These are phyloP conservation scores for Aspergillus terreus DNA, from an alignment of 2,329 filamentous ascomycete species.

Conservation along the genomic window DNA sequence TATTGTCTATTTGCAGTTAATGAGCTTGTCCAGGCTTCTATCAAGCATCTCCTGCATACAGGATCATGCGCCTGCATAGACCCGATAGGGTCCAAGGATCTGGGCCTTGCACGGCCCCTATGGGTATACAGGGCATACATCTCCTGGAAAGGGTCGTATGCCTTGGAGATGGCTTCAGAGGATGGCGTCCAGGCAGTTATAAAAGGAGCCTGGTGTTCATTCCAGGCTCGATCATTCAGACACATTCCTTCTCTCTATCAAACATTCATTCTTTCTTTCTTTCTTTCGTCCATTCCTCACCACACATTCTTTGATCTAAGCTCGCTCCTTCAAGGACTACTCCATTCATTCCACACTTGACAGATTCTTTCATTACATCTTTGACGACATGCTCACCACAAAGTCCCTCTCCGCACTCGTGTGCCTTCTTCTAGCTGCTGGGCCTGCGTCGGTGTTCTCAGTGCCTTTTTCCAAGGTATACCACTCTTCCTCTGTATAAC, in stretches of 20 bases:
- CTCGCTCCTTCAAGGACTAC: neutral
- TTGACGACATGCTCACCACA: slow-evolving; percentile 21
- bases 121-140: neutral
- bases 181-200: neutral
- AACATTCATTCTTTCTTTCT: slow-evolving; percentile 1
- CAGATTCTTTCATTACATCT: neutral
- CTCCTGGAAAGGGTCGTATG: slow-evolving; percentile 7
- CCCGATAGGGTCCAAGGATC: slow-evolving; percentile 2
- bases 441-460: slow-evolving; percentile 26
- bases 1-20: no score
- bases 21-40: no score
- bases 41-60: neutral
- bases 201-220: slow-evolving; percentile 4
- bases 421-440: slow-evolving; percentile 27
- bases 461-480: slow-evolving; percentile 23
- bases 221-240: slow-evolving; percentile 1
- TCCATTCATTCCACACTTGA: slow-evolving; percentile 8
- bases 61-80: neutral
- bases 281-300: neutral
- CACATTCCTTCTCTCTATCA: slow-evolving; percentile 6
- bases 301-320: slow-evolving; percentile 9
- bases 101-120: slow-evolving; percentile 8
- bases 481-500: neutral
- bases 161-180: neutral
- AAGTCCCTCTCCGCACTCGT: slow-evolving; percentile 26